Evolutionary conservation across 176 grass and related monocot species (phyloP).

Genomic region (Lolium multiflorum): DNA sequence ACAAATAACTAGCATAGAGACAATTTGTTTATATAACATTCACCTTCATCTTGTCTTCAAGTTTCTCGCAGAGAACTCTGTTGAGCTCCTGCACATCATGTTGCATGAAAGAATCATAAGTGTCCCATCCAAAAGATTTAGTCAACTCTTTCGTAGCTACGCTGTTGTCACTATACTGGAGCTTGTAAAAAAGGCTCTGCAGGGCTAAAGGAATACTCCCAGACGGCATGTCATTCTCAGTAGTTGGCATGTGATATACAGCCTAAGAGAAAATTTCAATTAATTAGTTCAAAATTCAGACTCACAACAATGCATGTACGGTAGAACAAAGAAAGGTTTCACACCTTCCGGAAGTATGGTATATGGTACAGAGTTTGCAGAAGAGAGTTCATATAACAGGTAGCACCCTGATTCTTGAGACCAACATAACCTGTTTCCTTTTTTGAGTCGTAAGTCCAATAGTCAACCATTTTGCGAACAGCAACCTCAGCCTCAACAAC

Average conservation of each 20-base stretch:
- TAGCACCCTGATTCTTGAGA: conserved; percentile 98
- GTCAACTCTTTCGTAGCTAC: conserved; percentile 97
- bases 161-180: conserved; percentile 96
- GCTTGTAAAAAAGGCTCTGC: conserved; percentile 99
- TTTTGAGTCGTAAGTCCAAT: conserved; percentile 98
- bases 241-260: conserved; percentile 99
- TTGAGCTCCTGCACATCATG: conserved; percentile 99
- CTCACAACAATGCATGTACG: not conserved
- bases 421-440: conserved; percentile 99
- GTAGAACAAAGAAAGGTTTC: conserved; percentile 35
- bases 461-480: conserved; percentile 85
- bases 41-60: conserved; percentile 99
- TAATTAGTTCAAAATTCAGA: conserved; percentile 31
- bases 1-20: conserved; percentile 18
- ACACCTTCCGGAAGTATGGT: conserved; percentile 97
- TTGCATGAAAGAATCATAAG: conserved; percentile 99
- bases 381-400: conserved; percentile 99
- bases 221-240: conserved; percentile 98
- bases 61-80: conserved; percentile 98
- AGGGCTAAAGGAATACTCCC: conserved; percentile 97
- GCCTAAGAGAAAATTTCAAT: conserved; percentile 60
- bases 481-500: conserved; percentile 94
- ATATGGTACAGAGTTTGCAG: conserved; percentile 97
- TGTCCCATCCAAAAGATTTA: conserved; percentile 99
- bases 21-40: conserved; percentile 30